These are phyloP conservation scores for Nicotiana undulata DNA, from an alignment of 257 asterid species.

Conservation along the genomic window DNA sequence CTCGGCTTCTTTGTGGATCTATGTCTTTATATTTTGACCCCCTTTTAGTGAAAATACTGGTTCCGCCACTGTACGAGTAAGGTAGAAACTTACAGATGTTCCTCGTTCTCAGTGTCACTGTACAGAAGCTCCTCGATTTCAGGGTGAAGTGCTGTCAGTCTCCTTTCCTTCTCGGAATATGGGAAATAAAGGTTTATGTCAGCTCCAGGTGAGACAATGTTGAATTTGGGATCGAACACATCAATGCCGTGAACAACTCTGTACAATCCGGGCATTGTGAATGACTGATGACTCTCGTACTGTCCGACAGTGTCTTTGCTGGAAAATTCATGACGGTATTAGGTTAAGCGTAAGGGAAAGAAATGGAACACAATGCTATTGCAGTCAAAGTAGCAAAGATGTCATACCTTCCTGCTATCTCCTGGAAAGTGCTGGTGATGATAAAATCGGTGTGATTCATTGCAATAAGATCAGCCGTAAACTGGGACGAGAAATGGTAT, in stretches of 20 bases:
- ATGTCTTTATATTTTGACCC: too few relatives aligned
- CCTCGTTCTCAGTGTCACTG: conserved; percentile 73
- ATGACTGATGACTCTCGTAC: conserved; percentile 94
- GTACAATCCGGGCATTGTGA: conserved; percentile 94
- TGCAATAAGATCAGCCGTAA: conserved; percentile 90
- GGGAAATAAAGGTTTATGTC: conserved; percentile 68
- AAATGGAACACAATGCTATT: background rate
- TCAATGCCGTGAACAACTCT: conserved; percentile 93
- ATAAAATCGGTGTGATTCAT: conserved; percentile 98
- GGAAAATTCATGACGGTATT: background rate
- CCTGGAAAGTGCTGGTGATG: conserved; percentile 96
- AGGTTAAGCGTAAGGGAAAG: background rate
- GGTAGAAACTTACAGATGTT: conserved; percentile 57
- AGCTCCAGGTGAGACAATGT: conserved; percentile 95
- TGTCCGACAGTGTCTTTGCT: conserved; percentile 97
- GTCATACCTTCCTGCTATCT: conserved; percentile 90
- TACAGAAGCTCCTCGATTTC: conserved; percentile 80
- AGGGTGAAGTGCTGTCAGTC: conserved; percentile 67
- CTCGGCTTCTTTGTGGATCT: too few relatives aligned
- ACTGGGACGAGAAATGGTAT: conserved; percentile 94
- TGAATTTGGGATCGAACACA: conserved; percentile 91
- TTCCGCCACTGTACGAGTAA: background rate
- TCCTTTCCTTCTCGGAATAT: conserved; percentile 56
- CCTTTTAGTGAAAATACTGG: background rate
- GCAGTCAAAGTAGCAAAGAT: background rate